A percentile compares a stretch with the other conserved stretches of the same genome.
These are phyloP conservation scores for Moniliella sp. DNA, from an alignment of 1,284 basidiomycete species.

Conservation along the genomic window DNA sequence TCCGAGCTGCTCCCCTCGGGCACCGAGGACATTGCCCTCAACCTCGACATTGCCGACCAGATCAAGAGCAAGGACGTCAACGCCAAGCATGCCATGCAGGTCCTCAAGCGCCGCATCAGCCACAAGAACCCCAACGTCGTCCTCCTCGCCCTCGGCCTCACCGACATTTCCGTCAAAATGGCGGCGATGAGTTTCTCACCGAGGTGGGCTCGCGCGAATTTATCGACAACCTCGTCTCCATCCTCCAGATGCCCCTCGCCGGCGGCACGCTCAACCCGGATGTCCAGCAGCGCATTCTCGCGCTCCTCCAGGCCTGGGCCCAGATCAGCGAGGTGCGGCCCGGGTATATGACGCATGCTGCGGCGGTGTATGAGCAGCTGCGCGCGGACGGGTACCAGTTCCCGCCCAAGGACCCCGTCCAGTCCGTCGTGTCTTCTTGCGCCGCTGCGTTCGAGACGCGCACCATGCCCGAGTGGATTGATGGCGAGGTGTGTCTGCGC, in stretches of 20 bases:
- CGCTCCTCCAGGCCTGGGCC: constrained; percentile 75
- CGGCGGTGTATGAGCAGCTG: constrained; percentile 21
- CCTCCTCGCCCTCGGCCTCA: no score
- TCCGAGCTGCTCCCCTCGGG: constrained; percentile 55
- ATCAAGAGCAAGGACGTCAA: constrained; percentile 68
- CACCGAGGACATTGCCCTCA: constrained; percentile 68
- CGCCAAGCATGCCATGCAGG: constrained; percentile 67
- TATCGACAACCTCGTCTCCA: constrained; percentile 69
- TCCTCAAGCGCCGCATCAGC: constrained; percentile 62
- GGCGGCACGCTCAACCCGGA: no score
- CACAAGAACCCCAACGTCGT: constrained; percentile 93
- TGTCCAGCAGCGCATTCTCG: constrained; percentile 59
- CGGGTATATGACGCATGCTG: constrained; percentile 15
- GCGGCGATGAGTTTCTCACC: constrained; percentile 66
- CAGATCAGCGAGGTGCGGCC: constrained; percentile 64
- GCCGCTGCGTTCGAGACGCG: constrained; percentile 26
- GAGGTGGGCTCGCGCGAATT: constrained; percentile 52
- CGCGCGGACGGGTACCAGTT: constrained; percentile 49
- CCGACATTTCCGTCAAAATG: constrained; percentile 88
- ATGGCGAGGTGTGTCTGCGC: constrained; percentile 77
- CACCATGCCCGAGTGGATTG: constrained; percentile 74
- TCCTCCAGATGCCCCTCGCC: no score
- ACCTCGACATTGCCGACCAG: constrained; percentile 87
- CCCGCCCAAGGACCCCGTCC: constrained; percentile 48
- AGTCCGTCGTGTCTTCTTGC: not conserved